A percentile compares a stretch with the other conserved stretches of the same genome.
Evolutionary conservation across 2,329 filamentous ascomycete genomes (phyloP).

Genomic region (Hymenoscyphus occultus): DNA sequence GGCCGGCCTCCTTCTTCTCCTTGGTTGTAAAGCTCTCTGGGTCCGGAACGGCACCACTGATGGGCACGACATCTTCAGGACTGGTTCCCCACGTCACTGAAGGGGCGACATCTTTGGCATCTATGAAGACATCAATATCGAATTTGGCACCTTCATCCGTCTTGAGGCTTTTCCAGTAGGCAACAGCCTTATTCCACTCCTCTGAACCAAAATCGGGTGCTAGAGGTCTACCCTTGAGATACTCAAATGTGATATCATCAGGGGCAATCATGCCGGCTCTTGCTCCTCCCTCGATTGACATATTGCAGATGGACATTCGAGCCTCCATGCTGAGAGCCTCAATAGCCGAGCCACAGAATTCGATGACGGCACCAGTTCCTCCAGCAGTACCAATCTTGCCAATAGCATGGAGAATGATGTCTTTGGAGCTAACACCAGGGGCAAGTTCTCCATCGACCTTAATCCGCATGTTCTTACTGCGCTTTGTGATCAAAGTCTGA

Average conservation of each 20-base stretch:
- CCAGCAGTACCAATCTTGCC: conserved; percentile 92
- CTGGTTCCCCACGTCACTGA: conserved; percentile 97
- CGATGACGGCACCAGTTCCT: conserved; percentile 90
- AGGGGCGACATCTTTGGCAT: conserved; percentile 88
- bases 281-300: conserved; percentile 96
- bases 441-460: conserved; percentile 89
- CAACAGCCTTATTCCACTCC: conserved; percentile 84
- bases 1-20: conserved; percentile 74
- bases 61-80: conserved; percentile 93
- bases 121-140: conserved; percentile 84
- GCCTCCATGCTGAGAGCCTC: conserved; percentile 89
- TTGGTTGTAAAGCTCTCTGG: conserved; percentile 82
- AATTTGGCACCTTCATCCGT: conserved; percentile 88
- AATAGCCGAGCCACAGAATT: conserved; percentile 96
- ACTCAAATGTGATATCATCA: conserved; percentile 90
- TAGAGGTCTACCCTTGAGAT: conserved; percentile 86
- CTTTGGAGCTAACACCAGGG: conserved; percentile 92
- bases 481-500: conserved; percentile 88
- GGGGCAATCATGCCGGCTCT: conserved; percentile 96
- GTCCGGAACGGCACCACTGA: conserved; percentile 84
- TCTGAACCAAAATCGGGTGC: conserved; percentile 80
- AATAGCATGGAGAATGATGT: conserved; percentile 89
- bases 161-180: conserved; percentile 83
- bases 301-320: conserved; percentile 99
- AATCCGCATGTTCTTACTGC: conserved; percentile 98